Conservation (phyloP, 2,329 filamentous ascomycete genomes). For the Ceratocystis destructans region DNA sequence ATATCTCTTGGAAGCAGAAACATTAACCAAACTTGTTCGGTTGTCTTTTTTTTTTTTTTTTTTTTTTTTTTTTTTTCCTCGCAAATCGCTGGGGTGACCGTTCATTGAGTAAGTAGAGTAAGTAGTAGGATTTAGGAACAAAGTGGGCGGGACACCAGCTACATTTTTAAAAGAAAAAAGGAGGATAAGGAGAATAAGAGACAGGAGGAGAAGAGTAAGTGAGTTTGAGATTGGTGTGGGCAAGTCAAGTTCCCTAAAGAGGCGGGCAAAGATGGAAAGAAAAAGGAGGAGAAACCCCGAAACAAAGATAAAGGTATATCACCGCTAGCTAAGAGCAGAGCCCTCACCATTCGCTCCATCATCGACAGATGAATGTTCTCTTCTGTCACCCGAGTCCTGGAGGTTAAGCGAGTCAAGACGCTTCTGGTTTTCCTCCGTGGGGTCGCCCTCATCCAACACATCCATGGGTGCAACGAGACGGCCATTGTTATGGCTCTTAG, state of each 20-base stretch:
- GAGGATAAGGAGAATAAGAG: background rate
- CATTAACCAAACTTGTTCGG: background rate
- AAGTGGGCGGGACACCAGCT: background rate
- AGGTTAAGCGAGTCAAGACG: constrained; percentile 80
- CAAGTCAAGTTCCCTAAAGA: background rate
- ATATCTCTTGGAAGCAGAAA: background rate
- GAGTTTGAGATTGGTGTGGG: background rate
- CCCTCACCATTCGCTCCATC: background rate
- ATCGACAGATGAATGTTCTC: constrained; percentile 27
- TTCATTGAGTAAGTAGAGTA: background rate
- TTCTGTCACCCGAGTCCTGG: constrained; percentile 58
- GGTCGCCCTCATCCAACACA: constrained; percentile 61
- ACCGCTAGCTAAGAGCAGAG: constrained; percentile 7
- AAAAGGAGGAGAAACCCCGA: constrained; percentile 9
- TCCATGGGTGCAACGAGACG: constrained; percentile 32
- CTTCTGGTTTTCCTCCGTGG: constrained; percentile 72
- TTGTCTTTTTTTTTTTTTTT: background rate
- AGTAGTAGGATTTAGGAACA: background rate
- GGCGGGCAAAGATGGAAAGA: background rate
- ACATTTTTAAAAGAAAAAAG: background rate
- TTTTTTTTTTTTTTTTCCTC: background rate
- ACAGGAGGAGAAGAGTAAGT: background rate
- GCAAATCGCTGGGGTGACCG: background rate
- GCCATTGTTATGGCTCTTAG: constrained; percentile 26
- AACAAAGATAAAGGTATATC: constrained; percentile 15